Evolutionary conservation across 2,329 filamentous ascomycete genomes (phyloP), one percentile per base, ranked within the genome.

Genomic region (Trichoderma atrobrunneum): DNA sequence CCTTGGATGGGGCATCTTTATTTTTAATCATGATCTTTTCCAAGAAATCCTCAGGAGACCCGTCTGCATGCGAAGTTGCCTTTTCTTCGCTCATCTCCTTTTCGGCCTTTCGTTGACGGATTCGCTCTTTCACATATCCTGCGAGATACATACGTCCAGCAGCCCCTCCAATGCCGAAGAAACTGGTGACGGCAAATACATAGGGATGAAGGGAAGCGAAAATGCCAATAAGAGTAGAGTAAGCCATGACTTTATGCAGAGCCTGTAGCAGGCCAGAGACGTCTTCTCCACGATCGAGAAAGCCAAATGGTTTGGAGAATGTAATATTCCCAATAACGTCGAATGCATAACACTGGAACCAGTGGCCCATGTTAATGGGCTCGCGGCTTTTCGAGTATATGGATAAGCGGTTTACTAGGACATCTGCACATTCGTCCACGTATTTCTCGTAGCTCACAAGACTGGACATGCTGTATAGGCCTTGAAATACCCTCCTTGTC

Each of bases 261-360:
- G 74, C 72, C 7, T 63, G 57, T 11, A 87, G 83, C 1, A 85
- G 76, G 0, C 80, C 81, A 18, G 80, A 79, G 18, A 85, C 80
- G 64, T 87, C 86, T 7, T 82, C 76, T 0, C 84, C 85, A 18
- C 73, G 67, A 51, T 87, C 84, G 0, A 87, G 78, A 70, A 87
- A 85, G 0, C 85, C 86, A 74, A 82, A 79, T 0, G 77, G 74
- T 6, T 76, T 77, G 30, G 76, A 81, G 70, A 77, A 79, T 0
- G 84, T 87, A 56, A 88, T 85, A 39, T 84, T 80, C 2, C 85
- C 85, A 39, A 88, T 87, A 2, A 87, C 85, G 72, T 87, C 84
- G 57, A 86, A 85, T 0, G 84, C 84, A 70, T 83, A 87, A 73
- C 79, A 86, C 73, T 86, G 84, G 32, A 86, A 77, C 81, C 82